Conservation (phyloP, 2,329 filamentous ascomycete species). For the Chalaropsis thielavioides region DNA sequence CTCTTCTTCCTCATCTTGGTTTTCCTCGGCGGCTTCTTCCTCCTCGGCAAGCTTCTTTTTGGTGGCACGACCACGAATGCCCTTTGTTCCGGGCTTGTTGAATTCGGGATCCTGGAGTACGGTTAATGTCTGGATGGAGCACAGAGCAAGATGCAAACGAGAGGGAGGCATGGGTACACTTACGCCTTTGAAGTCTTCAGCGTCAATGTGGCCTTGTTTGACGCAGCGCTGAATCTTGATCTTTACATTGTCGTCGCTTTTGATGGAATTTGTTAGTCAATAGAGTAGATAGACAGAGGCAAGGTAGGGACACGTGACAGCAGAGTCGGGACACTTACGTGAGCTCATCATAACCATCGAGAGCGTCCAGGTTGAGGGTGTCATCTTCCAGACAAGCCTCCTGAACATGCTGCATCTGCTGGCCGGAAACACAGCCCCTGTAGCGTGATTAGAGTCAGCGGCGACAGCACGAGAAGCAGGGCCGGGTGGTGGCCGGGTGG, state of each 20-base stretch:
- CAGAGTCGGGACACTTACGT: slow-evolving; percentile 24
- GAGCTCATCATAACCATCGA: slow-evolving; percentile 75
- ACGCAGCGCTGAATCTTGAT: slow-evolving; percentile 61
- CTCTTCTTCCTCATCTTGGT: slow-evolving; percentile 25
- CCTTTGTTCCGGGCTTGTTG: slow-evolving; percentile 53
- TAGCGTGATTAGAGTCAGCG: neutral
- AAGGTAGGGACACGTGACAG: neutral
- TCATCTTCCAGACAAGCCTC: slow-evolving; percentile 37
- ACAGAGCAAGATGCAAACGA: slow-evolving; percentile 14
- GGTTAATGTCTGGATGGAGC: slow-evolving; percentile 8
- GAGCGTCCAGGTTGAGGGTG: slow-evolving; percentile 44
- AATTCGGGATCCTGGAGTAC: slow-evolving; percentile 51
- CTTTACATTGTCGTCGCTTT: slow-evolving; percentile 45
- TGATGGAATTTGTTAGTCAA: slow-evolving; percentile 19
- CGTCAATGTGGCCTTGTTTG: slow-evolving; percentile 63
- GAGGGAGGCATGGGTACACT: slow-evolving; percentile 25
- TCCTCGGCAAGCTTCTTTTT: slow-evolving; percentile 23
- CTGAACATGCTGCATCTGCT: slow-evolving; percentile 52
- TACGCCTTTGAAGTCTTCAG: slow-evolving; percentile 82
- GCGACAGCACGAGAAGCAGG: neutral
- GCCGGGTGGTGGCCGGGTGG: neutral
- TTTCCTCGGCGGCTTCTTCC: neutral
- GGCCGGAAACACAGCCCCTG: slow-evolving; percentile 81
- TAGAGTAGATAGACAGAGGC: neutral
- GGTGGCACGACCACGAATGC: slow-evolving; percentile 37